Base-by-base conservation (phyloP, 257 asterid genomes). In the Paraleonurus japonicus region DNA sequence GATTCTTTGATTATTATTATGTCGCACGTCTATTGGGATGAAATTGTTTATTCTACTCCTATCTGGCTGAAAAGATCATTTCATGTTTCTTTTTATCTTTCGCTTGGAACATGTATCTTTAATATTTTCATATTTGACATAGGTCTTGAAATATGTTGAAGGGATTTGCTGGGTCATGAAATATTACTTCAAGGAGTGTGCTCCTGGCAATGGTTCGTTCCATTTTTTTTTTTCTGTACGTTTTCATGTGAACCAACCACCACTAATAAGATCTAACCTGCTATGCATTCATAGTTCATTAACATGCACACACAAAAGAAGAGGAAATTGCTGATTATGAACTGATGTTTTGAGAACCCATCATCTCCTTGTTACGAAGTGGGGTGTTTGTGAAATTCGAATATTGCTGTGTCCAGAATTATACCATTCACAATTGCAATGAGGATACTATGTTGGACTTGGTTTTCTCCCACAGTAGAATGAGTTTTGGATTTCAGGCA, bases 81-180 rank as follows among this genome's bases (percentile, higher is more conserved):
- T 28, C 9, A 11, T 32, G 37, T 67, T 74, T 45, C 27, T 77
- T 27, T 51, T 24, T 64, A 27, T 61, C 32, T 32, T 61, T 68
- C 30, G 61, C 4, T 47, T 19, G n/a, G 45, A 45, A 28, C 10
- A 17, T 7, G 41, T 65, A 26, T 53, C 54, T 72, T 69, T 43
- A 23, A 61, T 74, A 50, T 28, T 43, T 4, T 61, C 70, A 28
- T 51, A 33, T 76, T 71, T 76, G 69, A 60, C 72, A 39, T 69
- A 87, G 92, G 92, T 86, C 75, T 61, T 75, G 72, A 85, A 88
- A 62, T 88, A 84, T 74, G 85, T 81, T 35, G 95, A 88, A 76
- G 95, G 95, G 61, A 79, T 88, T 41, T 82, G 89, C 77, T 88
- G 95, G 95, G 89, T 88, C 79, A 86, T 86, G 92, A 87, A 65